phyloP scores from a whole-genome alignment of 768 basidiomycete species.

The Russula sp. region DNA sequence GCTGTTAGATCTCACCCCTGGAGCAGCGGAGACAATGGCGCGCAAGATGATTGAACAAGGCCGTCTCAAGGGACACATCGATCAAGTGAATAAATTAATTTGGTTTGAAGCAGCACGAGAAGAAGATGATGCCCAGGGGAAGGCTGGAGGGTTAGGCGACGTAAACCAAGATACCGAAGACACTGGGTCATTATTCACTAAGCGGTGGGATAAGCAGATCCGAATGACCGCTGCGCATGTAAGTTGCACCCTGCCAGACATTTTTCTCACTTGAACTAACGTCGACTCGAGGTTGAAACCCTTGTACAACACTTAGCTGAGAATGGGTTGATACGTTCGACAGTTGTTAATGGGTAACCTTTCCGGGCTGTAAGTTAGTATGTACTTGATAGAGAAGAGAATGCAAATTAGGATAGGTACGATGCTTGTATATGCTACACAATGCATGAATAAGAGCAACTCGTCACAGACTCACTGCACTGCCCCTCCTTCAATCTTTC shows the following conservation, averaged over 20 bases:
- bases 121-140: constrained; percentile 89
- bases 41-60: constrained; percentile 99
- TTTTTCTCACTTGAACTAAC: constrained; percentile 14
- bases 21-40: constrained; percentile 95
- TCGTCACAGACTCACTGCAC: constrained; percentile 16
- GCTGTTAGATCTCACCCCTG: constrained; percentile 81
- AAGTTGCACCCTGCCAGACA: constrained; percentile 27
- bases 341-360: constrained; percentile 24
- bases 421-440: constrained; percentile 28
- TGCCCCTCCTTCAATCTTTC: constrained; percentile 46
- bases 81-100: constrained; percentile 92
- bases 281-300: constrained; percentile 59
- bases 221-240: constrained; percentile 84
- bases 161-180: constrained; percentile 81
- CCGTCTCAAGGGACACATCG: constrained; percentile 86
- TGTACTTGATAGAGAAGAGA: constrained; percentile 16
- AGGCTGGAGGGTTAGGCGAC: constrained; percentile 89
- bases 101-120: constrained; percentile 86
- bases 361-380: constrained; percentile 1
- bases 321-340: constrained; percentile 54
- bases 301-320: constrained; percentile 79
- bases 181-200: constrained; percentile 84
- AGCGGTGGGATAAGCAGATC: constrained; percentile 95
- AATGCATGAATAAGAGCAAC: constrained; percentile 26
- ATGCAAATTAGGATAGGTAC: constrained; percentile 20